Evolutionary conservation across 805 yeast genomes (phyloP), one percentile per base, ranked within the genome.

Genomic region (Zygotorulaspora chibaensis): DNA sequence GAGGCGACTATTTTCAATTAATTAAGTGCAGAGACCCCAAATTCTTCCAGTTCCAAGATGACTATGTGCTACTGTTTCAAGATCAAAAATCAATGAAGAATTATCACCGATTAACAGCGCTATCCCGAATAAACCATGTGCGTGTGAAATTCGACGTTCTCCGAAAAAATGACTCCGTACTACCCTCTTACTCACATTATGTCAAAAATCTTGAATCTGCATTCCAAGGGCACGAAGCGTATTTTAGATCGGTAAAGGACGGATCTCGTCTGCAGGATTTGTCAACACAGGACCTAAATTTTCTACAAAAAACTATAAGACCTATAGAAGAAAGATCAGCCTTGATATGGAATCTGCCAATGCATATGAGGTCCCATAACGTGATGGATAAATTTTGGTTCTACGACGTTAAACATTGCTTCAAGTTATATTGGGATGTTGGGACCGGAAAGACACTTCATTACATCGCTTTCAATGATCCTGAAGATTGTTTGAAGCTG

Each of bases 401-500:
- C 38, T 64, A 64, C 46, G 61, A 61, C 35, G 56, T 64, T 2
- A 54, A 53, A 38, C 59, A 62, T 38, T 54, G 61, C 42, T 57
- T 60, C 38, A 56, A 54, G 35, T 25, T 62, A 25, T 59, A 51
- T 43, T 53, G 58, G 61, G 53, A 54, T 12, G 42, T 47, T 7
- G 40, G 43, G 1, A 51, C 54, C 11, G 53, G 56, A 5, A 45
- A 45, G 7, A 52, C 58, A 8, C 50, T 64, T n/a, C 51, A 53
- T 28, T 63, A 43, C 38, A 39, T 64, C 30, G 55, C 60, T 16
- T 83, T 83, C 53, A 67, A 67, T 12, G 69, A 73, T 50, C 47
- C 53, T 2, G 48, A 57, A 2, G 78, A 77, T 46, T 81, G 87
- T 2, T 51, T 48, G 15, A 62, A 79, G 35, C 83, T 82, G 57